Conservation (phyloP, 805 yeast species). For the Helenozyma baotianmanensis region DNA sequence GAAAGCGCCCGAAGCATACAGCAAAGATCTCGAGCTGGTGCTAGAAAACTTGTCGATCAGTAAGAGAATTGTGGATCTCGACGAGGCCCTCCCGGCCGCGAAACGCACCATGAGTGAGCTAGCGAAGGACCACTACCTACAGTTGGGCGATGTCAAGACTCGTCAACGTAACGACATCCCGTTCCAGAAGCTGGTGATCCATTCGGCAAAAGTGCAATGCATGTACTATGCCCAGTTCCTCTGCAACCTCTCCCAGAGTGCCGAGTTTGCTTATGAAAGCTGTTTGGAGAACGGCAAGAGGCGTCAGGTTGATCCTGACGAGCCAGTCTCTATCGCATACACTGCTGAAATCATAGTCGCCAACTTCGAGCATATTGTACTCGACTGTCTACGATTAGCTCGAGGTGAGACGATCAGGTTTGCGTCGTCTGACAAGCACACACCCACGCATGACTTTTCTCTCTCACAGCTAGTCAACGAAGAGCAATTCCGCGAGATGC, state of each 20-base stretch:
- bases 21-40: too few species aligned
- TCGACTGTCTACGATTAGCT: conserved; percentile 44
- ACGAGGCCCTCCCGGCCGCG: conserved; percentile 4
- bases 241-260: conserved; percentile 12
- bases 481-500: conserved; percentile 7
- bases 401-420: conserved; percentile 43
- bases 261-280: conserved; percentile 33
- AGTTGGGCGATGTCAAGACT: conserved; percentile 58
- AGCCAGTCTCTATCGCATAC: conserved; percentile 41
- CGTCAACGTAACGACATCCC: conserved; percentile 45
- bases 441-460: conserved; percentile 2
- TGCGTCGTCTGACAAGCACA: conserved; percentile 30
- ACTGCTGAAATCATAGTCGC: conserved; percentile 35
- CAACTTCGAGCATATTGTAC: conserved; percentile 28
- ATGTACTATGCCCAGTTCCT: conserved; percentile 50
- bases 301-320: conserved; percentile 46
- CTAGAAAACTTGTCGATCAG: too few species aligned
- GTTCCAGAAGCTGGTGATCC: conserved; percentile 42
- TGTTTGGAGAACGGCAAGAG: conserved; percentile 43
- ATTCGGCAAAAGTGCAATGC: conserved; percentile 54
- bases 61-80: conserved; percentile 4
- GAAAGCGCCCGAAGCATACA: too few species aligned
- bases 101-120: conserved; percentile 4
- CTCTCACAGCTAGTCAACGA: conserved; percentile 8
- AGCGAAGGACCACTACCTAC: conserved; percentile 8